Evolutionary conservation across 306 rosid genomes (phyloP), one percentile per base, ranked within the genome.

Genomic region (Vigna trinervia): DNA sequence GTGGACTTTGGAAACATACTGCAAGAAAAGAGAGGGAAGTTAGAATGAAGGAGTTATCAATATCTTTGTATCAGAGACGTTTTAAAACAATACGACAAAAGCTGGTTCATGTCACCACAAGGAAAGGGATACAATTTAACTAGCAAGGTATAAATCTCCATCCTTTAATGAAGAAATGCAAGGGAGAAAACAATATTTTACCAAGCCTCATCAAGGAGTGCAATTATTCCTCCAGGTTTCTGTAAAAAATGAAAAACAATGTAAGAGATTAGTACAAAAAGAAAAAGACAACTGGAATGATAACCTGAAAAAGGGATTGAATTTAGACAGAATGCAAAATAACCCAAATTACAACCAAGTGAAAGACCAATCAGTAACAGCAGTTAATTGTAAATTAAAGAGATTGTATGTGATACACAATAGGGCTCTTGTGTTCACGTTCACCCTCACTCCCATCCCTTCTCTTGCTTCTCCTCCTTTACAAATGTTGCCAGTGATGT

Each of bases 1-100:
- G 99, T 96, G 56, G 99, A 96, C 90, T 96, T 96, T 28, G 99
- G 99, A 87, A 96, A 96, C 99, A 96, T 96, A 90, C 99, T 96
- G 99, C 64, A 86, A 89, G 84, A 50, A 61, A 54, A 48, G 53
- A 46, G 65, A 50, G 64, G 8, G 57, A 17, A 60, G 76, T 78
- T 70, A 81, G 74, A 75, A 81, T 14, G 81, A 83, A 78, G 34
- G 46, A 61, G 41, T 34, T 39, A 75, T 84, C 30, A 9, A 54
- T 50, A 65, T 73, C 57, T 51, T 58, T 69, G 54, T 38, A 72
- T 54, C 75, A 39, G 17, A 45, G 62, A 61, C 46, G 60, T 70
- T 54, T 53, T 46, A 61, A 77, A 71, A 50, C 68, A 64, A 75
- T 38, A 28, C 32, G 26, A 63, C 36, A 74, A 72, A 85, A 48